Conservation (phyloP, 2,329 filamentous ascomycete genomes). For the Xylaria sp. region DNA sequence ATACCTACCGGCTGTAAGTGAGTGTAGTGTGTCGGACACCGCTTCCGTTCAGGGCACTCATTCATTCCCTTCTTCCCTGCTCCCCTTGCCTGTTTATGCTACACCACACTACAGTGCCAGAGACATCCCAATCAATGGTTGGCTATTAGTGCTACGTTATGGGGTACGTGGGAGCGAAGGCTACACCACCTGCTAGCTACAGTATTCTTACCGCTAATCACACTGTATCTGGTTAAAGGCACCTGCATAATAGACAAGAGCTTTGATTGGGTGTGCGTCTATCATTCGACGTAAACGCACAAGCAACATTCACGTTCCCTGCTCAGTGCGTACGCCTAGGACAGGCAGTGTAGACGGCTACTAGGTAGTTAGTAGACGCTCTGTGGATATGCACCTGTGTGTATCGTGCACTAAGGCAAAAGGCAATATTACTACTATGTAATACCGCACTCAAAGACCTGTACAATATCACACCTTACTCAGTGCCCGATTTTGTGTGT, state of each 20-base stretch:
- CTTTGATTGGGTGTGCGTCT: constrained; percentile 21
- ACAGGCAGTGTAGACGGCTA: neutral
- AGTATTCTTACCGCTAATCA: neutral
- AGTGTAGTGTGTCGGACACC: constrained; percentile 2
- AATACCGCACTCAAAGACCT: neutral
- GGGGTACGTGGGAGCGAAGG: neutral
- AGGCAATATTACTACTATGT: neutral
- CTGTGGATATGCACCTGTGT: neutral
- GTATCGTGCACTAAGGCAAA: neutral
- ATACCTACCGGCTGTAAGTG: neutral
- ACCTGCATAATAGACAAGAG: constrained; percentile 2
- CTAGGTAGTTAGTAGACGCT: no score
- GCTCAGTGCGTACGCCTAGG: neutral
- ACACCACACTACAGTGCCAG: neutral
- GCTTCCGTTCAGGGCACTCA: constrained; percentile 5
- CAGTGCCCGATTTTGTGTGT: neutral
- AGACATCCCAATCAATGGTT: constrained; percentile 1
- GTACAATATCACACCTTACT: neutral
- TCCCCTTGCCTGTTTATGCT: neutral
- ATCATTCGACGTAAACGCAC: constrained; percentile 25
- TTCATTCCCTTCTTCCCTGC: neutral
- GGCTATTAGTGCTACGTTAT: neutral
- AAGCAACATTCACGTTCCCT: neutral
- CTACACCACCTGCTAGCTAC: neutral
- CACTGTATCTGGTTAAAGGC: neutral